These are phyloP conservation scores for Annulohypoxylon bovei DNA, from an alignment of 495 filamentous ascomycete genomes.

Conservation along the genomic window DNA sequence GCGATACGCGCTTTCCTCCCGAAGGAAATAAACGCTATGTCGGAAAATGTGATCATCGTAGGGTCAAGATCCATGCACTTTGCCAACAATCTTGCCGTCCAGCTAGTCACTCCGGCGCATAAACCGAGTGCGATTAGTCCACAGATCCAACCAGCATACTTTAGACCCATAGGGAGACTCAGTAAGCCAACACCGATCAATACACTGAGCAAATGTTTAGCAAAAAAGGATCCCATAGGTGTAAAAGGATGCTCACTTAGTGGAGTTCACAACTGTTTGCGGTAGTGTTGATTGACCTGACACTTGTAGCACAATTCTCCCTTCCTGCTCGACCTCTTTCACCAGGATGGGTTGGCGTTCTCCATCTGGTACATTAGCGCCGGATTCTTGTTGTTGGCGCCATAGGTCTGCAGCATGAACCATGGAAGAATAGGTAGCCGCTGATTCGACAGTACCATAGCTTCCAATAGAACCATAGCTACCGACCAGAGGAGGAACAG, in stretches of 20 bases:
- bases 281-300: slow-evolving; percentile 93
- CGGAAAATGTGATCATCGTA: slow-evolving; percentile 84
- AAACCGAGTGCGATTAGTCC: slow-evolving; percentile 80
- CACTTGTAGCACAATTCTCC: slow-evolving; percentile 80
- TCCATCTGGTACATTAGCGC: slow-evolving; percentile 60
- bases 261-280: slow-evolving; percentile 96
- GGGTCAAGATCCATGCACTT: slow-evolving; percentile 88
- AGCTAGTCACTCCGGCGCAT: slow-evolving; percentile 78
- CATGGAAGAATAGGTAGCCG: slow-evolving; percentile 74
- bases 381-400: slow-evolving; percentile 71
- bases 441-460: slow-evolving; percentile 76
- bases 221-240: not conserved
- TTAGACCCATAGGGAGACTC: slow-evolving; percentile 87
- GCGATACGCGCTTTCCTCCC: slow-evolving; percentile 82
- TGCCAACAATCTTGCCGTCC: slow-evolving; percentile 86
- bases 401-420: slow-evolving; percentile 76
- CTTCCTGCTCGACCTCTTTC: slow-evolving; percentile 89
- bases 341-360: slow-evolving; percentile 83
- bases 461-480: slow-evolving; percentile 72
- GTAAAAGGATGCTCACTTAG: slow-evolving; percentile 65
- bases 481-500: slow-evolving; percentile 69
- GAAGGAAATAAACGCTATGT: slow-evolving; percentile 92
- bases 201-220: slow-evolving; percentile 58
- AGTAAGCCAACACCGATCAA: slow-evolving; percentile 91
- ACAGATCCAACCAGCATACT: slow-evolving; percentile 90